Conservation (phyloP, 176 grass and related monocot genomes). For the Musa itinerans region DNA sequence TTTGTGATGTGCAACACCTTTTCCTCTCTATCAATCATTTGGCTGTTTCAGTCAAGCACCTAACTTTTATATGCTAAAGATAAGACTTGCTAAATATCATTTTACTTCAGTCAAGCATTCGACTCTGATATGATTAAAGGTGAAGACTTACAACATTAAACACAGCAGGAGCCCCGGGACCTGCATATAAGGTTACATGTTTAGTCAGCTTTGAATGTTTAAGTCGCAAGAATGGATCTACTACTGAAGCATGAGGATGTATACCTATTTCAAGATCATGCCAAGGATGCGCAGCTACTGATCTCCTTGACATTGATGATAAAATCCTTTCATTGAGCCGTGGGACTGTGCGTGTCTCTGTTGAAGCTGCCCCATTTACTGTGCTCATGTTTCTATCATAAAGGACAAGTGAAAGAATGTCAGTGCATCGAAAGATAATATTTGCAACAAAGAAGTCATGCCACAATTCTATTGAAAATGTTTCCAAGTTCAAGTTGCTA, state of each 20-base stretch:
- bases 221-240: neutral
- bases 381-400: neutral
- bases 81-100: neutral
- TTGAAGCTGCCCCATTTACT: neutral
- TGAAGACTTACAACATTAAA: conserved; percentile 39
- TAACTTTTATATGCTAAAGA: too few relatives aligned
- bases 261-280: conserved; percentile 10
- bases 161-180: conserved; percentile 33
- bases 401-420: neutral
- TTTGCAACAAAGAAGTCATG: neutral
- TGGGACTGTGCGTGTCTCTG: neutral
- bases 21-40: too few relatives aligned
- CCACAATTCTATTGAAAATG: too few relatives aligned
- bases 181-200: conserved; percentile 7
- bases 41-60: too few relatives aligned
- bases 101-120: neutral
- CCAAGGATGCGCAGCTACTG: conserved; percentile 9
- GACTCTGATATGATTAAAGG: neutral
- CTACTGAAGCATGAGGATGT: neutral
- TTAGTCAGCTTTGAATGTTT: neutral
- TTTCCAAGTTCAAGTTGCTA: too few relatives aligned
- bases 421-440: neutral
- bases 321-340: conserved; percentile 9
- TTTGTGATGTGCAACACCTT: too few relatives aligned
- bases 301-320: conserved; percentile 11